These are phyloP conservation scores for Calycina marina DNA, from an alignment of 2,329 filamentous ascomycete genomes.

Conservation along the genomic window DNA sequence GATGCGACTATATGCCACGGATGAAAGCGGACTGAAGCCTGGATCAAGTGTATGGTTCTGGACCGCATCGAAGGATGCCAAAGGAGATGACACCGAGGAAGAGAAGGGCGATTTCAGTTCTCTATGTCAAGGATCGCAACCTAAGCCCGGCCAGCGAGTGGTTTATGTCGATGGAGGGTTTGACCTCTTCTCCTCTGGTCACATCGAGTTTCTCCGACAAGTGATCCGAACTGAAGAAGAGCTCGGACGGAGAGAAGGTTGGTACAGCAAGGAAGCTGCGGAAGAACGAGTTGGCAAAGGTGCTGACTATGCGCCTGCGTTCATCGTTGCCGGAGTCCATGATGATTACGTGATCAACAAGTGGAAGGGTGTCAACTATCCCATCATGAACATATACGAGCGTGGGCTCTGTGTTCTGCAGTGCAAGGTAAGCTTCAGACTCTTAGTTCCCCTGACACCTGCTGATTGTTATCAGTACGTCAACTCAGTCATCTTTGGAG, in stretches of 20 bases:
- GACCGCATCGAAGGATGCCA: conserved; percentile 34
- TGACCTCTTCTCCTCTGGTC: conserved; percentile 90
- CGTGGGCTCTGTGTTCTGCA: conserved; percentile 89
- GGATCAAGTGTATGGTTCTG: conserved; percentile 81
- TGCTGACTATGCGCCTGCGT: conserved; percentile 66
- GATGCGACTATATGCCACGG: conserved; percentile 75
- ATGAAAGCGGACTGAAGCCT: conserved; percentile 63
- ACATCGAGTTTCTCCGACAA: conserved; percentile 82
- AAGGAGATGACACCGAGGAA: conserved; percentile 28
- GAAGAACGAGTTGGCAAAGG: conserved; percentile 47
- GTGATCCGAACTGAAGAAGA: conserved; percentile 63
- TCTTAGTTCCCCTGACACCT: conserved; percentile 1
- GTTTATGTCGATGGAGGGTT: conserved; percentile 96
- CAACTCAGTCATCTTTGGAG: conserved; percentile 74
- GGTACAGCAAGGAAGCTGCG: conserved; percentile 54
- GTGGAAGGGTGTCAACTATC: conserved; percentile 96
- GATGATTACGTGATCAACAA: conserved; percentile 90
- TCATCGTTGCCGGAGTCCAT: conserved; percentile 86
- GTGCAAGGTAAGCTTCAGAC: conserved; percentile 52
- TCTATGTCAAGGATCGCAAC: conserved; percentile 56
- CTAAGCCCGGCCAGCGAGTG: conserved; percentile 64
- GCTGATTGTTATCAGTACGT: conserved; percentile 47
- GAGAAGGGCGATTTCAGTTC: conserved; percentile 51
- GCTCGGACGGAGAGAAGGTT: conserved; percentile 51
- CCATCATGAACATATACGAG: conserved; percentile 99